phyloP scores from a whole-genome alignment of 768 basidiomycete genomes.

The Serendipita sp. region DNA sequence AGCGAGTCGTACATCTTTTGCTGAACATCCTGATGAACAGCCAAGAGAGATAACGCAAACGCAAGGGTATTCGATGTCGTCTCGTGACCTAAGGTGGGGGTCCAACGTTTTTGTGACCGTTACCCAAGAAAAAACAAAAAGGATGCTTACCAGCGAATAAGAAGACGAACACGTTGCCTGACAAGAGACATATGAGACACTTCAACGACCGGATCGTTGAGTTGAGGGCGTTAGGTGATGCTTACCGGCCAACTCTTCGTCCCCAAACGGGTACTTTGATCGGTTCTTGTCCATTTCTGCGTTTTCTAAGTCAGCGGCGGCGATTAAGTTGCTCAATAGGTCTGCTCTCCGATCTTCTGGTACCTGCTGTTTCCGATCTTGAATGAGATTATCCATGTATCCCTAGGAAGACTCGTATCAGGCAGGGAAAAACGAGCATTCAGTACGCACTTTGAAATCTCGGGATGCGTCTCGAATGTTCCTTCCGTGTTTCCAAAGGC shows the following conservation, averaged over 20 bases:
- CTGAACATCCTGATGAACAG: slow-evolving; percentile 17
- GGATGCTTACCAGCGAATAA: slow-evolving; percentile 42
- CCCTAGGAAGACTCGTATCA: slow-evolving; percentile 16
- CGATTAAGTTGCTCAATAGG: slow-evolving; percentile 36
- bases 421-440: background rate
- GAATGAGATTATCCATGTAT: slow-evolving; percentile 40
- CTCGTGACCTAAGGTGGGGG: slow-evolving; percentile 8
- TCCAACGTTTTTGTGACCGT: too few relatives aligned
- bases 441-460: background rate
- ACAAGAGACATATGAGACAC: too few relatives aligned
- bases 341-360: slow-evolving; percentile 29
- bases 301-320: slow-evolving; percentile 28
- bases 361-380: slow-evolving; percentile 23
- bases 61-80: slow-evolving; percentile 17
- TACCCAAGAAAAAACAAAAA: too few relatives aligned
- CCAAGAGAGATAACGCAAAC: slow-evolving; percentile 16
- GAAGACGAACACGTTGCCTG: slow-evolving; percentile 27
- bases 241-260: slow-evolving; percentile 30
- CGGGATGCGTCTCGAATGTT: background rate
- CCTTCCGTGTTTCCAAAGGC: background rate
- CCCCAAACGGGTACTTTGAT: slow-evolving; percentile 19
- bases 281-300: slow-evolving; percentile 18
- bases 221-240: background rate
- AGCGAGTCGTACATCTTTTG: slow-evolving; percentile 8
- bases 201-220: too few relatives aligned